Base-by-base conservation (phyloP, 73 alveolate species). In the Paramecium caudatum region DNA sequence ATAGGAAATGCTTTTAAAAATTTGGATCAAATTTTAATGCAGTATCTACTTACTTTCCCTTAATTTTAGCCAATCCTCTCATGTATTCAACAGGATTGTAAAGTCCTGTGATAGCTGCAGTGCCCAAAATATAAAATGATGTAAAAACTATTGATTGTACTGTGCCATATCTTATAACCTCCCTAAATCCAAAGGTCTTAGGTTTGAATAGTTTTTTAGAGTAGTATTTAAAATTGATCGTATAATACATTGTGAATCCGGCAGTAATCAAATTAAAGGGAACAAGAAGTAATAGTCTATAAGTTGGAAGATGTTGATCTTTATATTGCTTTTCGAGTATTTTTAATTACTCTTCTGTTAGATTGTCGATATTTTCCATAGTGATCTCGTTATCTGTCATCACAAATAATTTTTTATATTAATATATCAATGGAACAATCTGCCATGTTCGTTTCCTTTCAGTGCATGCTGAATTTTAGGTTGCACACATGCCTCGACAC, bases 361-460 rank as follows among this genome's bases (percentile, higher is more conserved):
- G 46, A 86, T 86, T 78, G 23, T 86, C 93, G n/a, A 86, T 27
- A 41, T 84, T 63, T 39, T 63, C 90, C 90, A 86, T 86, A 16
- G 70, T 86, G 15, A 86, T 86, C 36, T 62, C 45, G 19, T 86
- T 82, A 15, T 86, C 93, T n/a, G 25, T 63, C 47, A 47, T 82
- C 47, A 48, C 55, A 43, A 82, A 19, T 23, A 32, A 32, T 33
- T 82, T 47, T 25, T 41, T 81, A 82, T 46, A 55, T 0, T 55
- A 1, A 55, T 55, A 23, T 55, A n/a, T n/a, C n/a, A n/a, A n/a
- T n/a, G n/a, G n/a, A n/a, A n/a, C n/a, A n/a, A n/a, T n/a, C n/a
- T n/a, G 7, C 70, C 88, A 19, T 41, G 69, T 46, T 74, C 88
- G 7, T 74, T 74, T 41, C 88, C 88, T 39, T 46, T 70, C 19